A percentile compares a stretch with the other conserved stretches of the same genome.
These are phyloP conservation scores for Oryza brachyantha DNA, from an alignment of 176 grass and related monocot genomes.

Conservation along the genomic window DNA sequence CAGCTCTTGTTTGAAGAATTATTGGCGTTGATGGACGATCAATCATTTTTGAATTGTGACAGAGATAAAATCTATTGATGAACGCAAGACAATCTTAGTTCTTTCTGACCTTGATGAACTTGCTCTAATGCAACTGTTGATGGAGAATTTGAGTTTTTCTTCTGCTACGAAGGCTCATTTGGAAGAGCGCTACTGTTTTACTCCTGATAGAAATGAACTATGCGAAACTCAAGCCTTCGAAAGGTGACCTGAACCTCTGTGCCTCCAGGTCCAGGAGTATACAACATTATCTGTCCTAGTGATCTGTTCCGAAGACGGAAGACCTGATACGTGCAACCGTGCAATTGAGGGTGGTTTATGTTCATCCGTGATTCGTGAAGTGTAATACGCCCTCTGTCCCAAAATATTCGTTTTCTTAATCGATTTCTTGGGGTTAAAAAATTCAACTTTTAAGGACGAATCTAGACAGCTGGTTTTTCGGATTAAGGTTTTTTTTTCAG, in stretches of 20 bases:
- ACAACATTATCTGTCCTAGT: too few species aligned
- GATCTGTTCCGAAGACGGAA: too few species aligned
- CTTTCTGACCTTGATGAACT: neutral
- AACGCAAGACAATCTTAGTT: neutral
- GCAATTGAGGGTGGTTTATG: neutral
- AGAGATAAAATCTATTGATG: too few species aligned
- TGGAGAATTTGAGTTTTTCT: neutral
- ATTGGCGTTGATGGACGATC: neutral
- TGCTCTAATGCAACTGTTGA: neutral
- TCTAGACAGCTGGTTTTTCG: too few species aligned
- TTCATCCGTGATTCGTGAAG: neutral
- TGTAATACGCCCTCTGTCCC: neutral
- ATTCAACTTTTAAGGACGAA: too few species aligned
- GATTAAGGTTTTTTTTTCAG: too few species aligned
- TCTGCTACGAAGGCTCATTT: neutral
- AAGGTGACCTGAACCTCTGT: neutral
- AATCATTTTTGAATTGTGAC: neutral
- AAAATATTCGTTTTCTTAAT: too few species aligned
- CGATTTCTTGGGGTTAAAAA: too few species aligned
- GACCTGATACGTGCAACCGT: too few species aligned
- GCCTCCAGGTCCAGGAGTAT: too few species aligned
- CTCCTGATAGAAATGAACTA: neutral
- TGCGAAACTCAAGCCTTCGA: neutral
- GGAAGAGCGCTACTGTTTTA: neutral
- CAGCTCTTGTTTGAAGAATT: neutral